Conservation (phyloP, 2,329 filamentous ascomycete species). For the Diplodia scrobiculata region DNA sequence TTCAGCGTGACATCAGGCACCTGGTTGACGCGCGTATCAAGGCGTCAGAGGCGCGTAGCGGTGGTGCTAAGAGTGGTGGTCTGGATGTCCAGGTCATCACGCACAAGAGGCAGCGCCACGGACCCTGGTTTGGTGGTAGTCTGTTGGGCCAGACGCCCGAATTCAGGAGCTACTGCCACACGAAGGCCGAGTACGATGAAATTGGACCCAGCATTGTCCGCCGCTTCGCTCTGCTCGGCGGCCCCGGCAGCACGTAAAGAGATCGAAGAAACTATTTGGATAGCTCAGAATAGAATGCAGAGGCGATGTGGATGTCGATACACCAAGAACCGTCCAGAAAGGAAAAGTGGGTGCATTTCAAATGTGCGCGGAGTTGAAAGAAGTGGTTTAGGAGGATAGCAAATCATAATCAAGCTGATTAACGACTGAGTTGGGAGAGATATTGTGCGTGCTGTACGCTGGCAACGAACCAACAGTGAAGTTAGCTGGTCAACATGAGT, state of each 20-base stretch:
- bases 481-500: background rate
- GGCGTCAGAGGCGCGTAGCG: conserved; percentile 87
- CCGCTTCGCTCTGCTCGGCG: conserved; percentile 89
- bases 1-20: conserved; percentile 97
- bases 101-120: conserved; percentile 95
- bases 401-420: conserved; percentile 26
- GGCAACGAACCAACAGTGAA: background rate
- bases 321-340: conserved; percentile 4
- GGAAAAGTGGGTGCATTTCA: conserved; percentile 19
- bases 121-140: conserved; percentile 97
- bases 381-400: conserved; percentile 10
- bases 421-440: background rate
- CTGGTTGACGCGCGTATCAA: conserved; percentile 90
- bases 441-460: background rate
- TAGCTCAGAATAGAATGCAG: background rate
- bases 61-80: conserved; percentile 88
- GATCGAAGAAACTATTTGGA: background rate
- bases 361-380: conserved; percentile 14
- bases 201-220: conserved; percentile 86
- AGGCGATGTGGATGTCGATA: conserved; percentile 18
- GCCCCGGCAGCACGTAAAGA: conserved; percentile 73
- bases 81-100: conserved; percentile 96
- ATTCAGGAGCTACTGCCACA: conserved; percentile 98
- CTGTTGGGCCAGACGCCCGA: conserved; percentile 95
- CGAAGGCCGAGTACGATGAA: conserved; percentile 46